These are phyloP conservation scores for Teunomyces pallodes DNA, from an alignment of 805 yeast genomes.

Conservation along the genomic window DNA sequence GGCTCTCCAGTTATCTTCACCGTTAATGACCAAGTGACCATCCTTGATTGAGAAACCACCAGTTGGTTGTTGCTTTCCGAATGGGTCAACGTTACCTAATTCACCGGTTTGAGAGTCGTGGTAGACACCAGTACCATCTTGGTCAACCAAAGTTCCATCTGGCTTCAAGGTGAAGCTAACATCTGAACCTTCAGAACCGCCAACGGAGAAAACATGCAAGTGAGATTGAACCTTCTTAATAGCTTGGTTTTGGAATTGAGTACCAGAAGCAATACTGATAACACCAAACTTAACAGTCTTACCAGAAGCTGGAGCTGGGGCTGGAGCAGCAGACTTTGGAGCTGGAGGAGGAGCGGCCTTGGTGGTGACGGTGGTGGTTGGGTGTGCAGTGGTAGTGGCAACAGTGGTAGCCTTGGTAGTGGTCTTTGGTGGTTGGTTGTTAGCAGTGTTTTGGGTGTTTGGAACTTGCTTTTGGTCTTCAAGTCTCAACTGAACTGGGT, in stretches of 20 bases:
- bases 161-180: slow-evolving; percentile 21
- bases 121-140: slow-evolving; percentile 26
- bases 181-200: slow-evolving; percentile 28
- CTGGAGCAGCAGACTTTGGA: slow-evolving; percentile 2
- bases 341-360: slow-evolving; percentile 6
- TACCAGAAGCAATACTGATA: slow-evolving; percentile 22
- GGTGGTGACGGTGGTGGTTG: slow-evolving; percentile 4
- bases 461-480: slow-evolving; percentile 1
- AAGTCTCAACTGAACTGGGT: slow-evolving; percentile 9
- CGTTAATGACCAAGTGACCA: slow-evolving; percentile 36
- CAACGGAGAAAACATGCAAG: slow-evolving; percentile 34
- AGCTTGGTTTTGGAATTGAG: slow-evolving; percentile 22
- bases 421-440: slow-evolving; percentile 4
- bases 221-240: slow-evolving; percentile 29
- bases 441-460: neutral
- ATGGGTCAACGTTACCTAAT: slow-evolving; percentile 32
- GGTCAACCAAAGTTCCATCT: slow-evolving; percentile 30
- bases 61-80: slow-evolving; percentile 30
- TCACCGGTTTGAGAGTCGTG: slow-evolving; percentile 30
- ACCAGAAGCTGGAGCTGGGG: slow-evolving; percentile 6
- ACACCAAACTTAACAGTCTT: slow-evolving; percentile 16
- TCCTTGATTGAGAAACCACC: slow-evolving; percentile 38
- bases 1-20: slow-evolving; percentile 36
- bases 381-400: neutral
- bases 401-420: slow-evolving; percentile 6